Base-by-base conservation (phyloP, 345 rosid species). In the Carallia brachiata region DNA sequence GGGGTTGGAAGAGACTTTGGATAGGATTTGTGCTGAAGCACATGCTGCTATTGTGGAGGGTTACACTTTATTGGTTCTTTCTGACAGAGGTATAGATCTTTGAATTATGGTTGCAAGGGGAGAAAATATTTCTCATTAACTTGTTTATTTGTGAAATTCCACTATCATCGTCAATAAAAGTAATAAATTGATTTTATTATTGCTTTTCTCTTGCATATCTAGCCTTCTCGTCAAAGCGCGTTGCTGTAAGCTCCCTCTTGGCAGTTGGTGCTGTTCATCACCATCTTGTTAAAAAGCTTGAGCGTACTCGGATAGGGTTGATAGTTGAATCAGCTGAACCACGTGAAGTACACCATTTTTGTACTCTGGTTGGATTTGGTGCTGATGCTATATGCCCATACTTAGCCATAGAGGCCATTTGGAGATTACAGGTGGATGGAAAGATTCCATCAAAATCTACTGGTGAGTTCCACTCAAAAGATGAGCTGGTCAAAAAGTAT, bases 191-290 rank as follows among this genome's bases (percentile, higher is more conserved):
- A 55, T 39, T 70, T 27, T 4, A 53, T 66, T 19, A 36, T 39
- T 56, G 36, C 16, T 95, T 68, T 6, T 6, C 61, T 13, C 6
- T 48, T 66, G 2, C 17, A 61, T 54, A 27, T 81, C 75, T 61
- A 95, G 99, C 90, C 70, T 96, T 96, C 84, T 90, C 96, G 13
- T 75, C 90, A 0, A 77, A 83, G 17, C 91, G 88, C 58, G 95
- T 90, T 66, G 95, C 98, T 69, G 97, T 87, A 69, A 92, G 98
- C 78, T 96, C 99, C 52, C 96, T 96, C 76, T 78, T 96, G 85
- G 99, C 99, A 68, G 90, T 96, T 78, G 99, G 99, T 65, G 97
- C 98, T 58, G 97, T 96, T 70, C 99, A 96, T 78, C 99, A 96
- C 52, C 90, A 96, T 76, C 87, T 96, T 28, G 98, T 96, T 75